Base-by-base conservation (phyloP, 106 monocot genomes). In the Dendrobium nobile region DNA sequence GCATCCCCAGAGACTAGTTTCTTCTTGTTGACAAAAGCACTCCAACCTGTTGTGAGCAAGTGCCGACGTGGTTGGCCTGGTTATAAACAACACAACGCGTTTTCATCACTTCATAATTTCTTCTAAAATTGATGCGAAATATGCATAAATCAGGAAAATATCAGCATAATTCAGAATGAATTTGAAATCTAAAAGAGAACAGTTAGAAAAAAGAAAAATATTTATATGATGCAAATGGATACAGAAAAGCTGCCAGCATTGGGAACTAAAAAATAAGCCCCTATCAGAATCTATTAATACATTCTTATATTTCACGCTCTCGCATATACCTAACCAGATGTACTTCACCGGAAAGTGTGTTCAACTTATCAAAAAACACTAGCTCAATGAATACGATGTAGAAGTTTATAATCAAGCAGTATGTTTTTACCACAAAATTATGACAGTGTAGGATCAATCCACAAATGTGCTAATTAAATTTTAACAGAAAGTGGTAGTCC, bases 1-100 rank as follows among this genome's bases (percentile, higher is more conserved):
- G 97, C 94, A 89, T 98, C 97, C 11, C 97, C 97, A 33, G 94
- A 98, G 65, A 92, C 86, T 33, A 98, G 94, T 67, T 98, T 98
- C 88, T 98, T 98, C 83, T 88, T 98, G 82, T 98, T 94, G 27
- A 98, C 89, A 87, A 98, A 98, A 45, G 94, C 92, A 87, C 94
- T 94, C 97, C 97, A 98, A 22, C 97, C 97, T 11, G 97, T 98
- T 17, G 97, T 98, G 43, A 98, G 87, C 79, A 98, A 86, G 80
- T 98, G 97, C 82, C 97, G 85, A 18, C 97, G 94, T 77, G 97
- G 97, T 85, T 98, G 97, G 18, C 97, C 97, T 97, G 81, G 68
- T 43, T 91, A 58, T 13, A 20, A 33, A 45, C 37, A 33, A 11
- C 4, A 28, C 33, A 70, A 65, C 7, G 9, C 2, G 4, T 70